Base-by-base conservation (phyloP, 305 asterid species). In the Fraxinus ornus region DNA sequence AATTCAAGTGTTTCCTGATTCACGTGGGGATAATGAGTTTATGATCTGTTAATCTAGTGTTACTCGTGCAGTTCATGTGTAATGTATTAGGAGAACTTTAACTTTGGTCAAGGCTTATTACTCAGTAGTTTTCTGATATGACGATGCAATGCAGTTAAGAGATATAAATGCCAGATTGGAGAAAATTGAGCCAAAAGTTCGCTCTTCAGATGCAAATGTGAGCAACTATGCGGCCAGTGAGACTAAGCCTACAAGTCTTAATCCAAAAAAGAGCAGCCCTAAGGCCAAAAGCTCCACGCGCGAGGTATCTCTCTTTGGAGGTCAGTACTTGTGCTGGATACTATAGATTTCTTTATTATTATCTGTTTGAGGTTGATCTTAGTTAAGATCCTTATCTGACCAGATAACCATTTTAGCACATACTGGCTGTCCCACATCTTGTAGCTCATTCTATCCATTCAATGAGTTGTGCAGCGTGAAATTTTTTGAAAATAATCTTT, bases 271-370 rank as follows among this genome's bases (percentile, higher is more conserved):
- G 86, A 92, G 93, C 90, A 96, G 98, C 83, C 99, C 99, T 30
- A 94, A 89, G 92, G 95, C 98, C 79, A 94, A 88, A 85, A 91
- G 85, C 87, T 91, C 91, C 22, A 78, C 91, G 24, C 92, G 98
- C 0, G 99, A 93, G 90, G 92, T 77, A 80, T 93, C 99, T 85
- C 97, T 94, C 66, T 93, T 96, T 84, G 99, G 98, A 93, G 99
- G 99, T 94, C 86, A 89, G 97, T 88, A 76, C 86, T 78, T 74
- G 62, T 83, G 77, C 75, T 74, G 72, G 75, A 73, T 78, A 37
- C 19, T 21, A 21, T 60, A 7, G 47, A 37, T 85, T 22, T 77
- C 8, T 52, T 75, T 78, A 66, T 66, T 66, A 57, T 76, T 57
- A 37, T 81, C 57, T 22, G 57, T 24, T 57, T 39, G 17, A 77